A percentile compares a stretch with the other conserved stretches of the same genome.
Conservation (phyloP, 352 stramenopile genomes). For the Phytophthora fragariae region DNA sequence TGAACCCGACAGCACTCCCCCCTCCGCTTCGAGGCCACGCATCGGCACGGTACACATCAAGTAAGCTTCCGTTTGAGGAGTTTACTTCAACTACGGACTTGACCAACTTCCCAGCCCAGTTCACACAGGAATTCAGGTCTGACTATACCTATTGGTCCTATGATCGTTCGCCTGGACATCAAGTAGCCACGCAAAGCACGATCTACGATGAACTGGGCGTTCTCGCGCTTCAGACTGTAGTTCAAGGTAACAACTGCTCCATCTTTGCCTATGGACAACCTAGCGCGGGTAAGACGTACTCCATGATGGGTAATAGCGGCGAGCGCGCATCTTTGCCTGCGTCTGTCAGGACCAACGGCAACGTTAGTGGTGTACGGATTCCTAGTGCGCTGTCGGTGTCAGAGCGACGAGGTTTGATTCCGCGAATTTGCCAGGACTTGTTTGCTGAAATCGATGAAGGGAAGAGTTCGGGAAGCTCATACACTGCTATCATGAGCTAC, state of each 20-base stretch:
- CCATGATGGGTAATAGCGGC: slow-evolving; percentile 56
- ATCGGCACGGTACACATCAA: slow-evolving; percentile 3
- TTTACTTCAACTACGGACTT: not conserved
- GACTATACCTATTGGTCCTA: slow-evolving; percentile 84
- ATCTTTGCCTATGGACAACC: slow-evolving; percentile 83
- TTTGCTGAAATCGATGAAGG: slow-evolving; percentile 59
- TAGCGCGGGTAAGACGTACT: slow-evolving; percentile 78
- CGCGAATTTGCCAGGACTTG: slow-evolving; percentile 65
- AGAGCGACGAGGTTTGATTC: slow-evolving; percentile 54
- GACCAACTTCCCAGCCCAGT: slow-evolving; percentile 51
- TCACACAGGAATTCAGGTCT: slow-evolving; percentile 77
- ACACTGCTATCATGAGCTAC: slow-evolving; percentile 71
- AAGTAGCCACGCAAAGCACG: slow-evolving; percentile 54
- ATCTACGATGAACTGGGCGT: slow-evolving; percentile 71
- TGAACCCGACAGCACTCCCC: slow-evolving; percentile 61
- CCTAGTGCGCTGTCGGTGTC: not conserved
- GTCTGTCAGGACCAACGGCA: slow-evolving; percentile 3
- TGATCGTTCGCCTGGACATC: slow-evolving; percentile 37
- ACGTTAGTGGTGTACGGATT: not conserved
- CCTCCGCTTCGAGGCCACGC: not conserved
- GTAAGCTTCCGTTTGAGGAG: slow-evolving; percentile 14
- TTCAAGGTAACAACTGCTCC: slow-evolving; percentile 77
- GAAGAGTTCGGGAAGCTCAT: slow-evolving; percentile 20
- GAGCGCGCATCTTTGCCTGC: slow-evolving; percentile 15
- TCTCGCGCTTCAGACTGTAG: slow-evolving; percentile 61